Evolutionary conservation across 306 rosid genomes (phyloP).

Genomic region (Acmispon strigosus): DNA sequence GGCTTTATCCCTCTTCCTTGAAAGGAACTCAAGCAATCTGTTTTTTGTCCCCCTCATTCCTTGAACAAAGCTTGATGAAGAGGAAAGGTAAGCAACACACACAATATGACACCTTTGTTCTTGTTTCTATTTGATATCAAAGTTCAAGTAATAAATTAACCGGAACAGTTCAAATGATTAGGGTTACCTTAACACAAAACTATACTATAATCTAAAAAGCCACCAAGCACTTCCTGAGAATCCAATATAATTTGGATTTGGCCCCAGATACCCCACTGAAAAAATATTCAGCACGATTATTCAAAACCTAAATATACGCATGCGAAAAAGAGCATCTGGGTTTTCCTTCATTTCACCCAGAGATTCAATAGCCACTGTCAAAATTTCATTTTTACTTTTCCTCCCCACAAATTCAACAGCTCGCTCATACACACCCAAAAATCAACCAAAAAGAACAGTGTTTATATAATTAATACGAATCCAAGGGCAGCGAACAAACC

Average conservation of each 20-base stretch:
- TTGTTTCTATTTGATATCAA: neutral
- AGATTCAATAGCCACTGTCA: neutral
- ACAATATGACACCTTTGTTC: neutral
- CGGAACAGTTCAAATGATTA: neutral
- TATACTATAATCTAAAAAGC: neutral
- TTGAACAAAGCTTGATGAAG: neutral
- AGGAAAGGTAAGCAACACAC: neutral
- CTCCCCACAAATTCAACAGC: neutral
- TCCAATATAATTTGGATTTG: slow-evolving; percentile 5
- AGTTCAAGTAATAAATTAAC: neutral
- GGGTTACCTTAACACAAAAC: neutral
- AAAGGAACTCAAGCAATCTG: neutral
- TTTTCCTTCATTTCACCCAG: slow-evolving; percentile 4
- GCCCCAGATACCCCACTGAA: slow-evolving; percentile 8
- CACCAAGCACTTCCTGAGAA: slow-evolving; percentile 2
- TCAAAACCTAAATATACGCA: neutral
- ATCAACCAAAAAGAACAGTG: too few species aligned
- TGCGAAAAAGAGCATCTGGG: neutral
- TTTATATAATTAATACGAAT: neutral
- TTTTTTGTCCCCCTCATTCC: neutral
- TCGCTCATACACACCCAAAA: neutral
- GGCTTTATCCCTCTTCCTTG: neutral
- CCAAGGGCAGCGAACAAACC: neutral
- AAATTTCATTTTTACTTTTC: neutral
- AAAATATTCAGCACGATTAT: slow-evolving; percentile 6